phyloP scores from a whole-genome alignment of 139 green algal genomes.

The Picochlorum sp. region DNA sequence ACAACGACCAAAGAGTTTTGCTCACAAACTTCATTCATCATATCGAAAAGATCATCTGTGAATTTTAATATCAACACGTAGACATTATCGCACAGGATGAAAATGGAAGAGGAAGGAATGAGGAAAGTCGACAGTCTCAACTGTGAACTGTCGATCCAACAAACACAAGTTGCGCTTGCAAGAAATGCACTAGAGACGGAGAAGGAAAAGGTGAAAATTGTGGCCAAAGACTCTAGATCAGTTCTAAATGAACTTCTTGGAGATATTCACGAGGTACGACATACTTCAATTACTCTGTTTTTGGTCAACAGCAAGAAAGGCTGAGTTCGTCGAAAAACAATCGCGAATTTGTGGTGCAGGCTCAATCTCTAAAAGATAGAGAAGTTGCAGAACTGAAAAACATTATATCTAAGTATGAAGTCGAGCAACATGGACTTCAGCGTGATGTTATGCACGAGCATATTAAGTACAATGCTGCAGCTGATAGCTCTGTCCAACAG shows the following conservation, averaged over 20 bases:
- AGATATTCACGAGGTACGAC: not conserved
- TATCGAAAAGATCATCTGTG: no score
- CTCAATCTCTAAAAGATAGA: not conserved
- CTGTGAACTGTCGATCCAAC: not conserved
- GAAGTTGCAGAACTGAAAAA: not conserved
- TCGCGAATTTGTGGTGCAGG: no score
- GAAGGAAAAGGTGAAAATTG: not conserved
- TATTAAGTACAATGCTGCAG: not conserved
- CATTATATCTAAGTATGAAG: not conserved
- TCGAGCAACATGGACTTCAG: not conserved
- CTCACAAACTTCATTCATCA: no score
- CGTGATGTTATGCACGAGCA: not conserved
- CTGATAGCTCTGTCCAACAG: not conserved
- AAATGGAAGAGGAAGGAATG: no score
- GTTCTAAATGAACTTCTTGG: not conserved
- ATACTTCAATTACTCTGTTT: not conserved
- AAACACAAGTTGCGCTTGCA: not conserved
- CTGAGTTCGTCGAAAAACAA: no score
- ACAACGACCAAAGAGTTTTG: no score
- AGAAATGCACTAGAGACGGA: not conserved
- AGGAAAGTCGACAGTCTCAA: not conserved
- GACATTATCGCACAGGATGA: no score
- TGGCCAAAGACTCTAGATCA: not conserved
- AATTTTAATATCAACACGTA: no score
- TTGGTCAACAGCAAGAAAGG: no score